Evolutionary conservation across 1,139 yeast genomes (phyloP).

Genomic region (Magnusiomyces clavatus): DNA sequence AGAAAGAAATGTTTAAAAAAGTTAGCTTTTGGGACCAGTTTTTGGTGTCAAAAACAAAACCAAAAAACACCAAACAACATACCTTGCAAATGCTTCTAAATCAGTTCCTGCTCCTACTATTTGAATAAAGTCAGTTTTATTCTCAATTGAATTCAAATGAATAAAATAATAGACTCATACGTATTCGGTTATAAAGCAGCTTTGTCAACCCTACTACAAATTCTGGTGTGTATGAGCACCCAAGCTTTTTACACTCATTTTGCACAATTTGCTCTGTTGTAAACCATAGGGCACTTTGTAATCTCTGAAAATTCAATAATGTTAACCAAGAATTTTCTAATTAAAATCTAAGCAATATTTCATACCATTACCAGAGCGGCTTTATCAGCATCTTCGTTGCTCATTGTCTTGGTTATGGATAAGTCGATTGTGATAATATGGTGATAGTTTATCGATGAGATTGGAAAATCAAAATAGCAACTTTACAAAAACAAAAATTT

Average conservation of each 20-base stretch:
- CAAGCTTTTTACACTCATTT: conserved; percentile 23
- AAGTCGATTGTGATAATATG: too few relatives aligned
- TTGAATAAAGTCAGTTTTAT: background rate
- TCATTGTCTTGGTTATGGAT: too few relatives aligned
- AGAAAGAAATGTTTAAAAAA: too few relatives aligned
- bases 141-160: conserved; percentile 1
- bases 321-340: too few relatives aligned
- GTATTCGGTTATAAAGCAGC: conserved; percentile 26
- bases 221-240: conserved; percentile 24
- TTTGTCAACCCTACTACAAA: conserved; percentile 27
- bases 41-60: background rate
- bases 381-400: too few relatives aligned
- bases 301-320: conserved; percentile 13
- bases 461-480: too few relatives aligned
- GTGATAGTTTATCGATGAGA: too few relatives aligned
- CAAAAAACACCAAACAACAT: too few relatives aligned
- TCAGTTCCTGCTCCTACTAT: conserved; percentile 22
- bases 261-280: conserved; percentile 26
- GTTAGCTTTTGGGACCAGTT: too few relatives aligned
- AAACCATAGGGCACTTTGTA: conserved; percentile 25
- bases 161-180: conserved; percentile 12
- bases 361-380: too few relatives aligned
- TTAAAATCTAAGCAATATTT: too few relatives aligned
- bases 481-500: too few relatives aligned
- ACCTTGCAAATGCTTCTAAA: conserved; percentile 24